Conservation (phyloP, 78 protist species). For the Cyanophora paradoxa region DNA sequence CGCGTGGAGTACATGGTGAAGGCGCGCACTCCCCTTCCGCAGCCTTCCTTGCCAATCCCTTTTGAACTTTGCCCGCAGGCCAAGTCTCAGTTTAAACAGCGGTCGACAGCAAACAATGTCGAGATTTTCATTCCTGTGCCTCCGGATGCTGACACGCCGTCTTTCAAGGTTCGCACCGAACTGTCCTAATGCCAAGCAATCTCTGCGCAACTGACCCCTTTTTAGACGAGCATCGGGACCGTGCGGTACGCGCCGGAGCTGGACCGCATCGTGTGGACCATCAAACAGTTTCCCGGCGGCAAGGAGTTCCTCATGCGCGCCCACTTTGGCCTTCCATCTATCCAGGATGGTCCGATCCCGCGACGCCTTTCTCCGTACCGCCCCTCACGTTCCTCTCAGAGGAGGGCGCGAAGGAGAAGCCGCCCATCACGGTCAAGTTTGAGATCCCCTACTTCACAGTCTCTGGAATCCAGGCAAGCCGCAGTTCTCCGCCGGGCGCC, state of each 20-base stretch:
- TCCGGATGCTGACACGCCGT: slow-evolving; percentile 90
- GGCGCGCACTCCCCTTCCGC: background rate
- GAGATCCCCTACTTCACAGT: slow-evolving; percentile 98
- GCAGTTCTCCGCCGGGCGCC: slow-evolving; percentile 1
- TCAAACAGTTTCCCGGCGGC: slow-evolving; percentile 90
- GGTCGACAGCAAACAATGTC: slow-evolving; percentile 88
- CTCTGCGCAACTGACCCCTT: background rate
- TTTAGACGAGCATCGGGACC: slow-evolving; percentile 41
- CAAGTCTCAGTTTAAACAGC: slow-evolving; percentile 76
- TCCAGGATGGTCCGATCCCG: slow-evolving; percentile 48
- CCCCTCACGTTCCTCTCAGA: too few relatives aligned
- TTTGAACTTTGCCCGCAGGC: slow-evolving; percentile 20
- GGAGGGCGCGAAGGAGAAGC: too few relatives aligned
- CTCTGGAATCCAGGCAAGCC: slow-evolving; percentile 82
- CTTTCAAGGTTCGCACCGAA: slow-evolving; percentile 53
- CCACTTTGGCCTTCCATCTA: slow-evolving; percentile 88
- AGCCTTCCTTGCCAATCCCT: too few relatives aligned
- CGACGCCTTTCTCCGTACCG: too few relatives aligned
- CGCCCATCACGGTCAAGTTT: slow-evolving; percentile 90
- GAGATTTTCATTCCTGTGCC: slow-evolving; percentile 94
- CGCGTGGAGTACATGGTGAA: slow-evolving; percentile 89
- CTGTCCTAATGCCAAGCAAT: too few relatives aligned
- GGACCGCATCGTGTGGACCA: slow-evolving; percentile 89
- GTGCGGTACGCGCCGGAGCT: slow-evolving; percentile 88
- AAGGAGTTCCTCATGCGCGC: slow-evolving; percentile 81